Evolutionary conservation across 495 filamentous ascomycete species (phyloP).

Genomic region (Pyronema omphalodes): DNA sequence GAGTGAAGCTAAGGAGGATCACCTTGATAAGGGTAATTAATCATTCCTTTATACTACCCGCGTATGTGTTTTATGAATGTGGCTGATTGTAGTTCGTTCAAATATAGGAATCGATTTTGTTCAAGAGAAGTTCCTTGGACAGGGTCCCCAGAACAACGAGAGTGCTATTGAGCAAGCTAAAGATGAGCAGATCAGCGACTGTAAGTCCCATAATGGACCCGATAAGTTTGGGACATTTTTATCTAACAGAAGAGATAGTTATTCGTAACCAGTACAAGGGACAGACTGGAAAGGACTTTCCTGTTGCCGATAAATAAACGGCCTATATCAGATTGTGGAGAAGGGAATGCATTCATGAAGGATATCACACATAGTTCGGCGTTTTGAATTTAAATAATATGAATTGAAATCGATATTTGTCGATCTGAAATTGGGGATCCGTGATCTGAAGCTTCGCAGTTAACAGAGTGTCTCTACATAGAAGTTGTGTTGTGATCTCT

Average conservation of each 20-base stretch:
- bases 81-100: background rate
- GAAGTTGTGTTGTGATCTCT: too few relatives aligned
- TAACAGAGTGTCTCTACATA: too few relatives aligned
- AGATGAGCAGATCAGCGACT: slow-evolving; percentile 47
- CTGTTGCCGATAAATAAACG: slow-evolving; percentile 41
- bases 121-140: slow-evolving; percentile 47
- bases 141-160: slow-evolving; percentile 51
- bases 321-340: too few relatives aligned
- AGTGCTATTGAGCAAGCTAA: slow-evolving; percentile 54
- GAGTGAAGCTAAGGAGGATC: slow-evolving; percentile 54
- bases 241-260: slow-evolving; percentile 13
- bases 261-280: slow-evolving; percentile 46
- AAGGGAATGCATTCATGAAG: too few relatives aligned
- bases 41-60: background rate
- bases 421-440: too few relatives aligned
- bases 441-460: too few relatives aligned
- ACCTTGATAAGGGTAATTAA: slow-evolving; percentile 40
- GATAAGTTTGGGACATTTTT: background rate
- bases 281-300: slow-evolving; percentile 41
- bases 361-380: too few relatives aligned
- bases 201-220: slow-evolving; percentile 1
- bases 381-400: too few relatives aligned
- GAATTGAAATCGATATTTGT: too few relatives aligned
- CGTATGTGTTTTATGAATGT: background rate
- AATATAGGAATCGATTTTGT: slow-evolving; percentile 43